Evolutionary conservation across 148 eudicot genomes (phyloP), one percentile per base, ranked within the genome.

Genomic region (Beta vulgaris): DNA sequence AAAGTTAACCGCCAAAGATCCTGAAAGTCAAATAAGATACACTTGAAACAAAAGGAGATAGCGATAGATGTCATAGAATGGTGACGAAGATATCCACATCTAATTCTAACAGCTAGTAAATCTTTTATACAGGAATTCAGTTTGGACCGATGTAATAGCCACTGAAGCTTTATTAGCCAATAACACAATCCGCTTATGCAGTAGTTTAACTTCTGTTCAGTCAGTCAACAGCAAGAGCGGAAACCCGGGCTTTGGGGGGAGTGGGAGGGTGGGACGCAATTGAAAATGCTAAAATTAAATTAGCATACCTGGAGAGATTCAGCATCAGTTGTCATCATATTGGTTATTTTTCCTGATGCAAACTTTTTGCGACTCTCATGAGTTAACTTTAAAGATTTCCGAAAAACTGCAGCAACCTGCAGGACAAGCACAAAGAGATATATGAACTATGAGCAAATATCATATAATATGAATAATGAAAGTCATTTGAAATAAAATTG

Each of bases 261-360:
- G n/a, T n/a, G n/a, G n/a, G n/a, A n/a, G n/a, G n/a, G n/a, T n/a
- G n/a, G n/a, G n/a, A n/a, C n/a, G 19, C 71, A 40, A 13, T 25
- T 66, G 7, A 12, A 15, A 40, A 55, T 21, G 48, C 49, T 34
- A 28, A 43, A 36, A 25, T 34, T 69, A 68, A 25, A 51, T 34
- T 25, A 81, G n/a, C 84, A 54, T 88, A 73, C 98, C 98, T 90
- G 93, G 62, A 92, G 90, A 59, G 98, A 69, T 85, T 90, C 96
- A 84, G 96, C 85, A 84, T 92, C 98, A 16, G 96, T 92, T 72
- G 98, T 90, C 98, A 92, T 92, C 79, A 92, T 82, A 77, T 92
- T 92, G 64, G 96, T 92, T 60, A 92, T 87, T 83, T 87, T 92
- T 67, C 98, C 98, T 65, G 91, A 67, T 36, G 96, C 81, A 82